Conservation (phyloP, 495 filamentous ascomycete species). For the Eremomyces bilateralis region DNA sequence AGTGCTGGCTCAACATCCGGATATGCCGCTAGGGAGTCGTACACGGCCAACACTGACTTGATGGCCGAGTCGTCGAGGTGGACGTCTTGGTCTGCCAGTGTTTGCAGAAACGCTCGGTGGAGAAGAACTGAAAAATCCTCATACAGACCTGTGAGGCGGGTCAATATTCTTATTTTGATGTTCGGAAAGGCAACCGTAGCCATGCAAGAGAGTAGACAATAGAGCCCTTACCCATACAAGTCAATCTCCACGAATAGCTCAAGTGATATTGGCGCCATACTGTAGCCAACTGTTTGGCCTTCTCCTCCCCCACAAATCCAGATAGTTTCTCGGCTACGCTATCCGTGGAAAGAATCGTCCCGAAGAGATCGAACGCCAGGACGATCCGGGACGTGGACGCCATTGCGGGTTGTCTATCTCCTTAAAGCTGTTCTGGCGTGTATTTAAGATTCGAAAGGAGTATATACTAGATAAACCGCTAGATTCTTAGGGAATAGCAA, state of each 20-base stretch:
- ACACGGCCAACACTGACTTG: conserved; percentile 35
- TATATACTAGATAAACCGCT: too few relatives aligned
- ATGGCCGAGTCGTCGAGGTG: conserved; percentile 22
- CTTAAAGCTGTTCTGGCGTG: too few relatives aligned
- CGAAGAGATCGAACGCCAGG: conserved; percentile 59
- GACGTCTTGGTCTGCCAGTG: conserved; percentile 32
- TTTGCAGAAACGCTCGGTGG: conserved; percentile 36
- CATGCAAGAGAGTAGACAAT: background rate
- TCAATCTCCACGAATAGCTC: conserved; percentile 67
- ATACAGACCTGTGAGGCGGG: conserved; percentile 28
- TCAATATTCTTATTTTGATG: background rate
- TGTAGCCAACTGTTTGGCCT: conserved; percentile 31
- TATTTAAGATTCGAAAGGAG: too few relatives aligned
- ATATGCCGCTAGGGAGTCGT: conserved; percentile 48
- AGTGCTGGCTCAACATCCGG: conserved; percentile 38
- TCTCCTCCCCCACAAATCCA: conserved; percentile 28
- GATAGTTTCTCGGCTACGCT: conserved; percentile 35
- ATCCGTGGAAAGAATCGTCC: conserved; percentile 47
- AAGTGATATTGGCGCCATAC: conserved; percentile 44
- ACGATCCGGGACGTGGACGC: too few relatives aligned
- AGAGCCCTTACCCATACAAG: conserved; percentile 44
- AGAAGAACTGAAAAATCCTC: conserved; percentile 45
- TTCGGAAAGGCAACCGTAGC: background rate
- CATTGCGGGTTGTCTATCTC: too few relatives aligned
- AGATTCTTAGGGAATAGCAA: too few relatives aligned